Evolutionary conservation across 768 basidiomycete genomes (phyloP).

Genomic region (Pleurotus sapidus): DNA sequence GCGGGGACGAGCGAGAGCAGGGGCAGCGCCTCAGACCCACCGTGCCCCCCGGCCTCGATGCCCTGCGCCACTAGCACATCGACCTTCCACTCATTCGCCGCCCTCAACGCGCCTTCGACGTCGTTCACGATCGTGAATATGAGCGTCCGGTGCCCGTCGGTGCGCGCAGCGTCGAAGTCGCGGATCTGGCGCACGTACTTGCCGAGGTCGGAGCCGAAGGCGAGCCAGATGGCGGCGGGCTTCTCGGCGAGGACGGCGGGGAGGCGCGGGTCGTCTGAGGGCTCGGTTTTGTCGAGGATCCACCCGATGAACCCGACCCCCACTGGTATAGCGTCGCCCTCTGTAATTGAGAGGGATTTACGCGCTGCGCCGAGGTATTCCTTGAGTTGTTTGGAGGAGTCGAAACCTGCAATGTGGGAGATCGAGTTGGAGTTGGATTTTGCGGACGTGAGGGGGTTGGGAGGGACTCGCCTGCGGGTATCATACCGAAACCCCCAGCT

Average conservation of each 20-base stretch:
- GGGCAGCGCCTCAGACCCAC: conserved; percentile 40
- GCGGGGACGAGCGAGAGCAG: conserved; percentile 46
- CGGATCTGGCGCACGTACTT: conserved; percentile 53
- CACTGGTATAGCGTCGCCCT: conserved; percentile 39
- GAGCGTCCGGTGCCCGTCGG: conserved; percentile 33
- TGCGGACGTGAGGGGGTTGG: not conserved
- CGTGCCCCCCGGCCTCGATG: conserved; percentile 27
- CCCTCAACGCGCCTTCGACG: conserved; percentile 45
- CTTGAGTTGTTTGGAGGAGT: conserved; percentile 28
- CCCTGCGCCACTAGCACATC: conserved; percentile 68
- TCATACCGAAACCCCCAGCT: conserved; percentile 57
- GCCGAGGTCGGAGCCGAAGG: conserved; percentile 50
- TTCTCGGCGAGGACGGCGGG: conserved; percentile 39
- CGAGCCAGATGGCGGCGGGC: conserved; percentile 58
- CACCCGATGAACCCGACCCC: conserved; percentile 61
- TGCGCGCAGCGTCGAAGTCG: conserved; percentile 30
- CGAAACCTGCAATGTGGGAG: conserved; percentile 29
- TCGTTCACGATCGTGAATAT: conserved; percentile 53
- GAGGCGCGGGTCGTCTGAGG: conserved; percentile 33
- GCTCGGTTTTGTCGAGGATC: conserved; percentile 44
- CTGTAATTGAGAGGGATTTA: conserved; percentile 23
- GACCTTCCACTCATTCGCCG: conserved; percentile 45
- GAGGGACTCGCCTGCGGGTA: conserved; percentile 40
- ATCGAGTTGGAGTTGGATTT: conserved; percentile 1
- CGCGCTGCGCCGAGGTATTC: conserved; percentile 40